Percentiles rank a stretch among this genome's conserved stretches.
Conservation (phyloP, 2,329 filamentous ascomycete species). For the Truncatella angustata region DNA sequence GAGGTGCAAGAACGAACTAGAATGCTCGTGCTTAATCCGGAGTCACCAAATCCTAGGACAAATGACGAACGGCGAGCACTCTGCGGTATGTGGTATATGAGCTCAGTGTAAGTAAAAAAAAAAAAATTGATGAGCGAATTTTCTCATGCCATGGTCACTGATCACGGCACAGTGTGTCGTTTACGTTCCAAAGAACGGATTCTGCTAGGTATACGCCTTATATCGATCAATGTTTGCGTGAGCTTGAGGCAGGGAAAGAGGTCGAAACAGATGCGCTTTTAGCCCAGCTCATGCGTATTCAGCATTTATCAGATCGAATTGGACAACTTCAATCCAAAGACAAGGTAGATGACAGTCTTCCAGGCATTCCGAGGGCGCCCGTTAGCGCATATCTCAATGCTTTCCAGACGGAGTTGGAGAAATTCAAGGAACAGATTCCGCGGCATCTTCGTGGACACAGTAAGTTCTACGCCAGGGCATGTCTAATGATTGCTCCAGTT, state of each 20-base stretch:
- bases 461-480: conserved; percentile 21
- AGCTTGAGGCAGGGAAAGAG: conserved; percentile 42
- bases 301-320: conserved; percentile 51
- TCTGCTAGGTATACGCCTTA: conserved; percentile 51
- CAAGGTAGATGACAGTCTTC: conserved; percentile 31
- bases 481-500: not conserved
- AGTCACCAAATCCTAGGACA: conserved; percentile 36
- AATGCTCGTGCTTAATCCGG: conserved; percentile 40
- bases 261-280: conserved; percentile 45
- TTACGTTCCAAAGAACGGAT: conserved; percentile 43
- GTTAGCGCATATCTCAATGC: conserved; percentile 43
- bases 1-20: conserved; percentile 39
- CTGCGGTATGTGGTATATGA: conserved; percentile 53
- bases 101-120: conserved; percentile 49
- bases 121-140: not conserved
- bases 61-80: conserved; percentile 53
- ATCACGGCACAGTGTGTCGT: conserved; percentile 33
- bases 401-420: conserved; percentile 45
- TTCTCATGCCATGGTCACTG: not conserved
- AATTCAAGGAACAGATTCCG: conserved; percentile 35
- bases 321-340: conserved; percentile 35
- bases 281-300: conserved; percentile 45
- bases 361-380: conserved; percentile 37
- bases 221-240: conserved; percentile 46
- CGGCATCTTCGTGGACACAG: conserved; percentile 34